These are phyloP conservation scores for Sphenostylis stenocarpa DNA, from an alignment of 306 rosid species.

Conservation along the genomic window DNA sequence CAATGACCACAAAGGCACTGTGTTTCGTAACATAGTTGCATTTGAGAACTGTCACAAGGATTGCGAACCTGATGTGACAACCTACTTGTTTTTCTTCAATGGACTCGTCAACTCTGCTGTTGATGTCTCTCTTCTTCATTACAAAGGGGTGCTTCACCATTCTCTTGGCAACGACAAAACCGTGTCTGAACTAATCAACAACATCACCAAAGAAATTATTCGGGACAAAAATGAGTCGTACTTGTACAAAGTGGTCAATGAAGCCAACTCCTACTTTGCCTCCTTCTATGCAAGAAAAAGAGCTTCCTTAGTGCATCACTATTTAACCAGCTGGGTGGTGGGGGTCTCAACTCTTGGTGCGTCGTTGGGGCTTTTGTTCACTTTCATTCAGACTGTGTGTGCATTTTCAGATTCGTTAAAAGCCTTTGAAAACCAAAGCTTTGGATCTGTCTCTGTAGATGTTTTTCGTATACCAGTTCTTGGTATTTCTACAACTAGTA, in stretches of 20 bases:
- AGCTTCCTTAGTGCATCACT: slow-evolving; percentile 34
- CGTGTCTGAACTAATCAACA: slow-evolving; percentile 46
- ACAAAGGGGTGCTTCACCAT: slow-evolving; percentile 43
- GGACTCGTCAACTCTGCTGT: slow-evolving; percentile 41
- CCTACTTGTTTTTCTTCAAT: slow-evolving; percentile 53
- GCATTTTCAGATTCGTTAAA: too few relatives aligned
- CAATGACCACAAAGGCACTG: slow-evolving; percentile 43
- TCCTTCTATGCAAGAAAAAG: slow-evolving; percentile 9
- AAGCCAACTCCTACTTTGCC: slow-evolving; percentile 30
- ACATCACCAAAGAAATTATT: slow-evolving; percentile 37
- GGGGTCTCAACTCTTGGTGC: slow-evolving; percentile 48
- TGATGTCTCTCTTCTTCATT: slow-evolving; percentile 44
- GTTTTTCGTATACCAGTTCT: too few relatives aligned
- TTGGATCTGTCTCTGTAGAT: too few relatives aligned
- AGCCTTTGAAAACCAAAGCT: too few relatives aligned
- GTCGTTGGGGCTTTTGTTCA: slow-evolving; percentile 35
- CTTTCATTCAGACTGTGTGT: slow-evolving; percentile 27
- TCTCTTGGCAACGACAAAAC: slow-evolving; percentile 33
- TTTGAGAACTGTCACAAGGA: slow-evolving; percentile 46
- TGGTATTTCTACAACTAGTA: too few relatives aligned
- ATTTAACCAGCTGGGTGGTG: slow-evolving; percentile 48
- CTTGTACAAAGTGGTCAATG: slow-evolving; percentile 34
- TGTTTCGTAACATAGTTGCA: slow-evolving; percentile 49
- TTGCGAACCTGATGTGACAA: slow-evolving; percentile 43
- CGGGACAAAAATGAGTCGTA: slow-evolving; percentile 34